phyloP scores from a whole-genome alignment of 2,329 filamentous ascomycete genomes.

The Microdochium bolleyi region DNA sequence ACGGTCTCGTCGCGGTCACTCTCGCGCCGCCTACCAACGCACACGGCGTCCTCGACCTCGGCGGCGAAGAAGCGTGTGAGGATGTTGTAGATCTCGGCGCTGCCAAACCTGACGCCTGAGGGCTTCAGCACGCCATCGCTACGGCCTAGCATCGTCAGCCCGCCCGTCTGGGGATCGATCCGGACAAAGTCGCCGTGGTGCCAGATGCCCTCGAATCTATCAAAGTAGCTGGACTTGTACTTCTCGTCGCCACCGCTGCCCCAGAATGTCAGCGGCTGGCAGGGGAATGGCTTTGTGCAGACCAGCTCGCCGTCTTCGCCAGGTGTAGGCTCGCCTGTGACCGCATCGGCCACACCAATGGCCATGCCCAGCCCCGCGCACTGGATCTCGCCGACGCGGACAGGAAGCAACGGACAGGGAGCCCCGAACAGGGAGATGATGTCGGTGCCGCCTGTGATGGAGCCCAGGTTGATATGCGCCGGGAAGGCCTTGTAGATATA shows the following conservation, averaged over 20 bases:
- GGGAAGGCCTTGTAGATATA: constrained; percentile 87
- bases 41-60: constrained; percentile 78
- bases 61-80: constrained; percentile 72
- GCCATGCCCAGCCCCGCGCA: constrained; percentile 74
- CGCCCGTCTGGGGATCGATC: constrained; percentile 62
- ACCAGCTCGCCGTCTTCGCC: constrained; percentile 81
- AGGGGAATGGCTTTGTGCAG: constrained; percentile 79
- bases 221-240: constrained; percentile 82
- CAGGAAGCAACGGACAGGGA: constrained; percentile 68
- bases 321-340: constrained; percentile 46
- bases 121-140: constrained; percentile 93
- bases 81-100: constrained; percentile 95
- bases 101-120: constrained; percentile 83
- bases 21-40: constrained; percentile 67
- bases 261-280: constrained; percentile 87
- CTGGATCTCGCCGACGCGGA: constrained; percentile 68
- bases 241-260: constrained; percentile 63
- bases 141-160: constrained; percentile 83
- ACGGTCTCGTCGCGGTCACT: constrained; percentile 78
- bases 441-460: constrained; percentile 93
- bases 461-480: constrained; percentile 71
- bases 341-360: constrained; percentile 51
- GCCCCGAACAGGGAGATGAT: constrained; percentile 93
- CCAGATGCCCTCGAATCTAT: constrained; percentile 73
- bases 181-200: constrained; percentile 90